Evolutionary conservation across 768 basidiomycete species (phyloP), one percentile per base, ranked within the genome.

Genomic region (Gyrodon lividus): DNA sequence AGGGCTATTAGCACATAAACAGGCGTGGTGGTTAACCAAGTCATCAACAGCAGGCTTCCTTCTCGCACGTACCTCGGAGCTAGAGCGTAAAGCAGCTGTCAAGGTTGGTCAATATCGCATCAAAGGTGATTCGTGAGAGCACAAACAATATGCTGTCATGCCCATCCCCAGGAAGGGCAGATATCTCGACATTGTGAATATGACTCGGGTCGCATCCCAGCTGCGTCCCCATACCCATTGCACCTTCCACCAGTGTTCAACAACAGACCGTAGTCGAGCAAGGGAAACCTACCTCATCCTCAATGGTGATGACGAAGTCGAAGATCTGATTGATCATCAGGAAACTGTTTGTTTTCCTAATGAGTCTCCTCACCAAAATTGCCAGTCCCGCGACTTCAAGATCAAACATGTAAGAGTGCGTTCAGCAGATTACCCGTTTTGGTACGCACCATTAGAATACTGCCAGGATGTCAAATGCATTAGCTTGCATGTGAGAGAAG

Each of bases 161-260:
- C 14, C 54, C 28, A 17, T 9, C 5, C 56, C 59, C 6, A 37
- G 30, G 23, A 59, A 62, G 4, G 61, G 60, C 9, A 65, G 23
- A 46, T 65, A 63, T 24, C 60, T 62, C 5, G 61, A 64, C 16
- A 45, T 16, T 10, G 34, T 51, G 20, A 65, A 63, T 26, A 59
- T 7, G 28, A 48, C 10, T 22, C 59, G 56, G 1, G 56, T 59
- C 12, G 4, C 22, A 24, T 52, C 51, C 59, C 61, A 63, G 20
- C 16, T 30, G n/a, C 56, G 52, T 3, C 43, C 40, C 61, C 59
- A 64, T 2, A 64, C 44, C 53, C 53, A 63, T n/a, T 33, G 48
- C 20, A 24, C 59, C 61, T 63, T 19, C 13, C 38, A 38, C 19
- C 16, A 16, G 19, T 12, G 17, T 17, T 30, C 24, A 20, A 4